Conservation (phyloP, 1,139 yeast species). For the Blastobotrys proliferans region DNA sequence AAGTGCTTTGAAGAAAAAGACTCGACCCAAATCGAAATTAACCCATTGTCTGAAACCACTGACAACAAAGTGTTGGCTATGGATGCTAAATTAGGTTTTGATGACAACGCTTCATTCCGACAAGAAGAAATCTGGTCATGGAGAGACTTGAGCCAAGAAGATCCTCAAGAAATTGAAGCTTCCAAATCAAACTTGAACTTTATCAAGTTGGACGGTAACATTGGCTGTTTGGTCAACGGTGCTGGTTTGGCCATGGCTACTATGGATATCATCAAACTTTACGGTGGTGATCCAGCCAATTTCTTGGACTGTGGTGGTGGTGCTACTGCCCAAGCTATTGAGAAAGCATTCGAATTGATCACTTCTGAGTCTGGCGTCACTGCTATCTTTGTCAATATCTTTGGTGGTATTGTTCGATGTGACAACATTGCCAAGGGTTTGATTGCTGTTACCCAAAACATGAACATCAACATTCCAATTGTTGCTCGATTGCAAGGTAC, state of each 20-base stretch:
- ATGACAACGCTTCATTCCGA: conserved; percentile 93
- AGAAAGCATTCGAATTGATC: conserved; percentile 92
- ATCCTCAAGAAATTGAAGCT: conserved; percentile 94
- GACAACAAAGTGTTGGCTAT: conserved; percentile 91
- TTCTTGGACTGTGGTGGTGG: conserved; percentile 99
- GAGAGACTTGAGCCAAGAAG: conserved; percentile 98
- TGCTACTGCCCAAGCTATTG: conserved; percentile 97
- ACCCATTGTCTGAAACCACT: conserved; percentile 92
- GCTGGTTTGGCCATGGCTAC: conserved; percentile 99
- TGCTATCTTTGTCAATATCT: conserved; percentile 96
- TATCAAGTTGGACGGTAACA: conserved; percentile 96
- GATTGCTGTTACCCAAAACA: conserved; percentile 86
- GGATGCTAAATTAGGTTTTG: conserved; percentile 99
- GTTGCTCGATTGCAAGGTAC: conserved; percentile 99
- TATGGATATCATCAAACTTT: conserved; percentile 96
- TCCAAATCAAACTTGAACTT: conserved; percentile 87
- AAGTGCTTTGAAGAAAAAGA: conserved; percentile 85
- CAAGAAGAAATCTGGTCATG: conserved; percentile 91
- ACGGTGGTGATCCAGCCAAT: conserved; percentile 99
- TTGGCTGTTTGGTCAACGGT: conserved; percentile 98
- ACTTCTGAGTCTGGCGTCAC: conserved; percentile 84
- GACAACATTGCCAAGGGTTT: conserved; percentile 98
- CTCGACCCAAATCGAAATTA: conserved; percentile 97
- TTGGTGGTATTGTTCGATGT: conserved; percentile 99
- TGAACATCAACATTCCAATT: conserved; percentile 87